Evolutionary conservation across 2,329 filamentous ascomycete species (phyloP).

Genomic region (Colletotrichum magnum): DNA sequence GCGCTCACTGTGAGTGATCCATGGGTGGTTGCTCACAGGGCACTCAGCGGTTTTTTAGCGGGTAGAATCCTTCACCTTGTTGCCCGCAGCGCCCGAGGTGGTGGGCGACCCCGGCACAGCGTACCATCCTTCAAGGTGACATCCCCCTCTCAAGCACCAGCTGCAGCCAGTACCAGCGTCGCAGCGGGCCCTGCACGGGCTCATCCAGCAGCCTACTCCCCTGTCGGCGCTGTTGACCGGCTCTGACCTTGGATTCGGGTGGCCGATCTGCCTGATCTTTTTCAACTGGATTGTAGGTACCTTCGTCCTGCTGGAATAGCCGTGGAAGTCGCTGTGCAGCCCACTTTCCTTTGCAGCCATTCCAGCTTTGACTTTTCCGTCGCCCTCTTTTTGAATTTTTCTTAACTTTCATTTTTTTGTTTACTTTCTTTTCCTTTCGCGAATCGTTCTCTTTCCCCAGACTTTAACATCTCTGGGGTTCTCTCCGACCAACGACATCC

Average conservation of each 20-base stretch:
- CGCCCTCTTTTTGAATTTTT: not conserved
- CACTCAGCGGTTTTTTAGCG: too few relatives aligned
- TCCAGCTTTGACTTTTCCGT: constrained; percentile 6
- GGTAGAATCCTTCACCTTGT: too few relatives aligned
- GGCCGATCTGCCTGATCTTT: constrained; percentile 14
- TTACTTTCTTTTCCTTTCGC: not conserved
- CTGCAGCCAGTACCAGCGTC: not conserved
- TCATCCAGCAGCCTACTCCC: not conserved
- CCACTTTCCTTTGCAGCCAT: constrained; percentile 31
- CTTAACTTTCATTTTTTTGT: not conserved
- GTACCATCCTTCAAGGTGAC: not conserved
- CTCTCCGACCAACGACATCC: too few relatives aligned
- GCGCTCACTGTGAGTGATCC: too few relatives aligned
- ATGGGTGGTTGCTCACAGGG: too few relatives aligned
- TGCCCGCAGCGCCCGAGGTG: too few relatives aligned
- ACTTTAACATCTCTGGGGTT: not conserved
- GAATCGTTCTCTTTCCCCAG: not conserved
- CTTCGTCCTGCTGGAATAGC: constrained; percentile 9
- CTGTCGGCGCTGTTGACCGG: constrained; percentile 18
- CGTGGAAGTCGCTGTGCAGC: constrained; percentile 20
- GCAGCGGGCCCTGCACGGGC: not conserved
- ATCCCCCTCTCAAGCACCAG: not conserved
- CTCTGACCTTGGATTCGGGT: constrained; percentile 23
- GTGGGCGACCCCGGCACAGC: too few relatives aligned
- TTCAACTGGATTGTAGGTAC: too few relatives aligned